phyloP scores from a whole-genome alignment of 2,329 filamentous ascomycete genomes.

The Cercospora zeina region DNA sequence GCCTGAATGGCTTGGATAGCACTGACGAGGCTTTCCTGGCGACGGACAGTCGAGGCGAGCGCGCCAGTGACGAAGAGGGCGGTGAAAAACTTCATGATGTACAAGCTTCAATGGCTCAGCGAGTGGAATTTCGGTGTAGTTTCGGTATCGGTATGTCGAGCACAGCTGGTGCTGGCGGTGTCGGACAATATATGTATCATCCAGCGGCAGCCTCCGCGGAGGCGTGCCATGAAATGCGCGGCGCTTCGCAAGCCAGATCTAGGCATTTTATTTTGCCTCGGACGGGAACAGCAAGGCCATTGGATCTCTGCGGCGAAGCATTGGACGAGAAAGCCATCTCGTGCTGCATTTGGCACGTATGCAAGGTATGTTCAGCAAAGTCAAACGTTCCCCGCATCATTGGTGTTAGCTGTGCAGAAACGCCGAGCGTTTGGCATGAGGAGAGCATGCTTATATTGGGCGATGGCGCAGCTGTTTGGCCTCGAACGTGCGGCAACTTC shows the following conservation, averaged over 20 bases:
- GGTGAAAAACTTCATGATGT: background rate
- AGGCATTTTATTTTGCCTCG: background rate
- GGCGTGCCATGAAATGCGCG: background rate
- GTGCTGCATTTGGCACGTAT: background rate
- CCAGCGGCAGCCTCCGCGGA: background rate
- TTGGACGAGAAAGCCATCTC: background rate
- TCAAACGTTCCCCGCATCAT: background rate
- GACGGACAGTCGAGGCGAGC: background rate
- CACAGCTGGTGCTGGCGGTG: background rate
- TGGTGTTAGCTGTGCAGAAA: background rate
- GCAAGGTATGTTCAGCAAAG: background rate
- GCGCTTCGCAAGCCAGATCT: slow-evolving; percentile 1
- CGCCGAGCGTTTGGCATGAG: slow-evolving; percentile 1
- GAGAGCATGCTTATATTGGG: background rate
- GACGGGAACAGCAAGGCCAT: background rate
- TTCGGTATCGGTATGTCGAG: background rate
- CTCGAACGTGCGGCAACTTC: background rate
- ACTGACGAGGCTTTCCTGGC: background rate
- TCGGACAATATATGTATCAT: background rate
- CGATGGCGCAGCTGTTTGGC: background rate
- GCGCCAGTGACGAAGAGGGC: background rate
- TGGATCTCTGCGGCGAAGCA: background rate
- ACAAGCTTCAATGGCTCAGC: background rate
- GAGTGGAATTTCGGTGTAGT: background rate
- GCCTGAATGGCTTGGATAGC: background rate